phyloP scores from a whole-genome alignment of 768 basidiomycete genomes.

The Naganishia randhawae region DNA sequence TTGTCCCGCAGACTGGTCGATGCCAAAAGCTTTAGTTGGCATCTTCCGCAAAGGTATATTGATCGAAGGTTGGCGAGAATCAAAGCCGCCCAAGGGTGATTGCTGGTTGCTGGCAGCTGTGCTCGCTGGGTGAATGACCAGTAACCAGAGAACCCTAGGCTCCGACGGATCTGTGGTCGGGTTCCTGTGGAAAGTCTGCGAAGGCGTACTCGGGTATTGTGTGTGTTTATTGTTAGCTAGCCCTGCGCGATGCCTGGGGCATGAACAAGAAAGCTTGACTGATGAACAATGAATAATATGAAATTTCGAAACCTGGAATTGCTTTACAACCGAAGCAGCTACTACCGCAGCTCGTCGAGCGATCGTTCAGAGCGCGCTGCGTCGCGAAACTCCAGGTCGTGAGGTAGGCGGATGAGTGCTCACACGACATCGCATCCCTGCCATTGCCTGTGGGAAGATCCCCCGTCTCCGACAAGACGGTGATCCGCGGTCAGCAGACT shows the following conservation, averaged over 20 bases:
- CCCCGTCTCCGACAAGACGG: too few relatives aligned
- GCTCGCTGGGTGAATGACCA: too few relatives aligned
- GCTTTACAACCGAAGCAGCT: too few relatives aligned
- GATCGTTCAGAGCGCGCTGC: too few relatives aligned
- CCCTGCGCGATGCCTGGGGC: neutral
- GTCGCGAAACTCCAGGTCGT: too few relatives aligned
- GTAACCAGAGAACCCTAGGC: neutral
- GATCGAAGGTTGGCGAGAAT: neutral
- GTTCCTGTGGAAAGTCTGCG: neutral
- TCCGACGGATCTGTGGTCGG: neutral
- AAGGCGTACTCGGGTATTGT: neutral
- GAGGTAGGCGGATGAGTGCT: too few relatives aligned
- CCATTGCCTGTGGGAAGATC: too few relatives aligned
- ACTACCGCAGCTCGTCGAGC: too few relatives aligned
- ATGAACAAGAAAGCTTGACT: neutral
- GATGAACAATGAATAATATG: constrained; percentile 1
- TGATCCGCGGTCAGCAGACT: too few relatives aligned
- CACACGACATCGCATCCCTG: too few relatives aligned
- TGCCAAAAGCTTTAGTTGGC: neutral
- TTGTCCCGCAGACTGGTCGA: neutral
- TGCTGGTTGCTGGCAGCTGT: neutral
- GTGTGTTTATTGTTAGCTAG: neutral
- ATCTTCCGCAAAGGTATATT: neutral
- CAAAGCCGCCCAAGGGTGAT: neutral
- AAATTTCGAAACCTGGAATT: neutral